Evolutionary conservation across 768 basidiomycete species (phyloP).

Genomic region (Tulasnella sp.): DNA sequence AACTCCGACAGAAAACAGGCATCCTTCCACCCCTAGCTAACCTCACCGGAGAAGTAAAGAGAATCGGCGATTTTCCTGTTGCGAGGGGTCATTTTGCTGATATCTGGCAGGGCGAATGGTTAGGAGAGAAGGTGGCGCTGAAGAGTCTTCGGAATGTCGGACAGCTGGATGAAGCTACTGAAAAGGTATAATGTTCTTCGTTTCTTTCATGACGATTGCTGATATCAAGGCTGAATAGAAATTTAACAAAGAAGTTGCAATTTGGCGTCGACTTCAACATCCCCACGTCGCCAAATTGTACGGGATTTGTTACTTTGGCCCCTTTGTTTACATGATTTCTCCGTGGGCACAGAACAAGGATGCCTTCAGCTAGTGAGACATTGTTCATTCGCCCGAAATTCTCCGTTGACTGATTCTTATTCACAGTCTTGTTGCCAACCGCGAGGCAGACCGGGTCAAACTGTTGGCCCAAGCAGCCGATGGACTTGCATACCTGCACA

Average conservation of each 20-base stretch:
- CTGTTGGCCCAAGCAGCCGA: neutral
- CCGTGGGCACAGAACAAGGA: conserved; percentile 37
- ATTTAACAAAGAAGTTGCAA: conserved; percentile 33
- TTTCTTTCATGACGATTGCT: neutral
- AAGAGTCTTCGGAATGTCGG: conserved; percentile 29
- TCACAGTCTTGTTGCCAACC: conserved; percentile 13
- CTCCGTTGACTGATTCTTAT: conserved; percentile 31
- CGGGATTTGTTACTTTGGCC: neutral
- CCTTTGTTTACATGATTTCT: conserved; percentile 27
- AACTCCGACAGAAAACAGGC: conserved; percentile 29
- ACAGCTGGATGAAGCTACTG: conserved; percentile 25
- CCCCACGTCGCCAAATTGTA: conserved; percentile 13
- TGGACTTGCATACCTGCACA: conserved; percentile 16
- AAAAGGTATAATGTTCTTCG: conserved; percentile 23
- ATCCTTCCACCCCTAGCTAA: conserved; percentile 34
- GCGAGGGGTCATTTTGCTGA: conserved; percentile 31
- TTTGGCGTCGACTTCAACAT: conserved; percentile 32
- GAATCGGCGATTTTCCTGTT: conserved; percentile 24
- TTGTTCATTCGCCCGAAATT: conserved; percentile 24
- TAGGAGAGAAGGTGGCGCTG: conserved; percentile 33
- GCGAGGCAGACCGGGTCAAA: conserved; percentile 5
- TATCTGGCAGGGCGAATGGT: conserved; percentile 33
- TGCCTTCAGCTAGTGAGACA: conserved; percentile 27
- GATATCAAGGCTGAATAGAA: conserved; percentile 23
- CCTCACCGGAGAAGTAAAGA: conserved; percentile 32